Conservation (phyloP, 306 rosid genomes). For the Vigna hirtella region DNA sequence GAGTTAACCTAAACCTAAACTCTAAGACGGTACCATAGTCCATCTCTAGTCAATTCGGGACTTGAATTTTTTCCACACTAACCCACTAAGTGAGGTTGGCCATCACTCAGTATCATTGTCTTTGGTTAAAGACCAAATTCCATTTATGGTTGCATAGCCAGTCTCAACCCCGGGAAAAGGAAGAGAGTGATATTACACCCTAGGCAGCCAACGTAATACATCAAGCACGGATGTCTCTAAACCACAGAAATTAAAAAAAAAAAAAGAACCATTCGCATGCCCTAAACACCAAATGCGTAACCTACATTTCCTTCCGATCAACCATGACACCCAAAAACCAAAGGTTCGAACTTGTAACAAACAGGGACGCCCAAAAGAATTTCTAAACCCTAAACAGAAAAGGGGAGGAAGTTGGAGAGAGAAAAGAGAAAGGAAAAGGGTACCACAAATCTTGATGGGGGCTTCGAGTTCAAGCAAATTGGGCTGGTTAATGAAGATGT, state of each 20-base stretch:
- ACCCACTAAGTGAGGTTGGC: background rate
- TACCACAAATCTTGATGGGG: slow-evolving; percentile 96
- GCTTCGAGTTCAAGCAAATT: slow-evolving; percentile 97
- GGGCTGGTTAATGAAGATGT: slow-evolving; percentile 80
- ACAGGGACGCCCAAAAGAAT: slow-evolving; percentile 15
- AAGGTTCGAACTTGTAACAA: slow-evolving; percentile 38
- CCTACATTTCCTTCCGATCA: slow-evolving; percentile 38
- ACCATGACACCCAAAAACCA: slow-evolving; percentile 23
- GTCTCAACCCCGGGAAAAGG: background rate
- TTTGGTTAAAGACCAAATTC: background rate
- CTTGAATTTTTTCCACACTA: background rate
- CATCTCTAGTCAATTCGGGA: background rate
- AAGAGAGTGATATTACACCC: background rate
- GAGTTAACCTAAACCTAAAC: background rate
- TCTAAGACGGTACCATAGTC: background rate
- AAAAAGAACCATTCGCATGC: background rate
- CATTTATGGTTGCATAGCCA: background rate
- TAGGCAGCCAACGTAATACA: background rate
- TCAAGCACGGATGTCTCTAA: background rate
- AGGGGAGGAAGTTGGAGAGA: background rate
- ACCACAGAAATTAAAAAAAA: background rate
- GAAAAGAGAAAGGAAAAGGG: background rate
- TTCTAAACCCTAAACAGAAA: slow-evolving; percentile 24
- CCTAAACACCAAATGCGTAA: slow-evolving; percentile 33
- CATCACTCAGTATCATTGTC: background rate